These are phyloP conservation scores for Panicum virgatum DNA, from an alignment of 202 grass and related monocot species.

Conservation along the genomic window DNA sequence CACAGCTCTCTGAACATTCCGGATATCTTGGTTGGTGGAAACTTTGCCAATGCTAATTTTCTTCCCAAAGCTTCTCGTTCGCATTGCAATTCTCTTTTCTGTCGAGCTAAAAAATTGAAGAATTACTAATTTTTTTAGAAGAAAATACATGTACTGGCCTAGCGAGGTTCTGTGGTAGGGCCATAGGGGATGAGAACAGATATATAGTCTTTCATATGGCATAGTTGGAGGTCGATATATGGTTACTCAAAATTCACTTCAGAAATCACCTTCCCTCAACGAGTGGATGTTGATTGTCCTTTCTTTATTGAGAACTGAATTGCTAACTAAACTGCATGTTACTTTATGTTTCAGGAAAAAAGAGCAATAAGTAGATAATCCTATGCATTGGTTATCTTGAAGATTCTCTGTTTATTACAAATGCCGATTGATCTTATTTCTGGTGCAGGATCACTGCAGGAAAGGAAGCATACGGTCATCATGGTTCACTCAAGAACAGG, in stretches of 20 bases:
- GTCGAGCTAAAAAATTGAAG: too few species aligned
- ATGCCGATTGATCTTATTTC: background rate
- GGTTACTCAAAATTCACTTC: background rate
- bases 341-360: background rate
- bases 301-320: background rate
- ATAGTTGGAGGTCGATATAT: background rate
- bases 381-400: background rate
- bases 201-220: too few species aligned
- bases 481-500: conserved; percentile 82
- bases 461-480: background rate
- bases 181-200: too few species aligned
- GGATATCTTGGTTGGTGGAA: too few species aligned
- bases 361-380: background rate
- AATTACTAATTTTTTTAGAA: too few species aligned
- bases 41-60: too few species aligned
- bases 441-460: background rate
- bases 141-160: too few species aligned
- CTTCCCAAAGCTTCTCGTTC: too few species aligned
- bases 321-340: background rate
- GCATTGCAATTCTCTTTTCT: too few species aligned
- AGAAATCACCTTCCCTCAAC: background rate
- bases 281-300: background rate
- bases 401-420: background rate
- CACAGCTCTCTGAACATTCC: too few species aligned
- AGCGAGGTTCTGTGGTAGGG: too few species aligned